Percentiles rank a stretch among this genome's conserved stretches.
These are phyloP conservation scores for Cercospora canescens DNA, from an alignment of 2,329 filamentous ascomycete species.

Conservation along the genomic window DNA sequence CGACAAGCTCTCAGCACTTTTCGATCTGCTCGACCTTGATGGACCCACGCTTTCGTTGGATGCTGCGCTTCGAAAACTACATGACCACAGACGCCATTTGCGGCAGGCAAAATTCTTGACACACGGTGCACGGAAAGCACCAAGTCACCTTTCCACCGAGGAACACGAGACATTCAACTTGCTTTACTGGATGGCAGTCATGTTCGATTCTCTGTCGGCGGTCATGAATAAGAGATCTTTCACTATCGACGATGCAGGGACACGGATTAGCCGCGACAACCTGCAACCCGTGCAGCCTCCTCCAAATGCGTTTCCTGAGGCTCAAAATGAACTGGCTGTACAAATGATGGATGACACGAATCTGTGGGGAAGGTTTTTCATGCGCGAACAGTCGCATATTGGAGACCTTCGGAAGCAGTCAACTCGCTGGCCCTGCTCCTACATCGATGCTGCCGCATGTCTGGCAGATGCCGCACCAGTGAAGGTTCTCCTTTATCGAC, in stretches of 20 bases:
- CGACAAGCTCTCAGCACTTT: conserved; percentile 15
- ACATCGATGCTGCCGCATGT: conserved; percentile 22
- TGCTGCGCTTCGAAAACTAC: conserved; percentile 19
- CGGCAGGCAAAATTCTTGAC: neutral
- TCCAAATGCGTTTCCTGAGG: neutral
- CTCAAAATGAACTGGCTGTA: neutral
- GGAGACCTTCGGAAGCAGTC: conserved; percentile 17
- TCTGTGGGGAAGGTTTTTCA: conserved; percentile 22
- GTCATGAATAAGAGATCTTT: conserved; percentile 20
- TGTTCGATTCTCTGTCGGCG: conserved; percentile 25
- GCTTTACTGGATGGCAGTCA: conserved; percentile 24
- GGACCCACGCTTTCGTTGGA: conserved; percentile 20
- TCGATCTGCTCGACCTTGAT: conserved; percentile 18
- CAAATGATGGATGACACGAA: conserved; percentile 6
- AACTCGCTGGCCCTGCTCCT: conserved; percentile 23
- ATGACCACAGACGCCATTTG: conserved; percentile 19
- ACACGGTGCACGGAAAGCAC: conserved; percentile 11
- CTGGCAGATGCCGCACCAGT: conserved; percentile 24
- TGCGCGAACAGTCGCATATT: conserved; percentile 16
- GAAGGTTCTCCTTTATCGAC: conserved; percentile 23
- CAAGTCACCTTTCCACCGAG: conserved; percentile 13
- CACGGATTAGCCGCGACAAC: conserved; percentile 12
- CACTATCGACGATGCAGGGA: conserved; percentile 19
- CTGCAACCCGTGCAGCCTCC: neutral
- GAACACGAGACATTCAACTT: conserved; percentile 21